Evolutionary conservation across 257 asterid genomes (phyloP).

Genomic region (Solanum okadae): DNA sequence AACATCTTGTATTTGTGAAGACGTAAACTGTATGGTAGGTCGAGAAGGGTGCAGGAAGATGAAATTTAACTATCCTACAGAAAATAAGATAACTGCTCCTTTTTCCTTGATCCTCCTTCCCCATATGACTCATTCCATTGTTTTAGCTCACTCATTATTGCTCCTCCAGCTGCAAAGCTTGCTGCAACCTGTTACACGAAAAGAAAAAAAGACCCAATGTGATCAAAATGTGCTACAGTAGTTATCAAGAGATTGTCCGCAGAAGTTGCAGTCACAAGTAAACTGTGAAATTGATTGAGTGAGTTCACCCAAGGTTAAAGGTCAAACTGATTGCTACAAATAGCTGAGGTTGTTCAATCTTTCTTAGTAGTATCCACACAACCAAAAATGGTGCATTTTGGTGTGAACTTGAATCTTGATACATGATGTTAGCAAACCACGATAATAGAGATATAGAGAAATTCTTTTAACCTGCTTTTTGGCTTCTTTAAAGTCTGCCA

Average conservation of each 20-base stretch:
- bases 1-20: neutral
- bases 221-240: neutral
- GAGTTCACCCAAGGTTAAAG: too few relatives aligned
- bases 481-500: constrained; percentile 72
- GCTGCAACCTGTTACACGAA: constrained; percentile 45
- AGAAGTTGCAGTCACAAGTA: neutral
- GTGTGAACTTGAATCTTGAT: neutral
- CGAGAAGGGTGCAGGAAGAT: neutral
- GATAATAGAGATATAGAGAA: neutral
- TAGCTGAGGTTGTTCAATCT: neutral
- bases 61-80: constrained; percentile 16
- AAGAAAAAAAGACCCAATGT: neutral
- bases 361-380: neutral
- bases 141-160: constrained; percentile 57
- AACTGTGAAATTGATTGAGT: too few relatives aligned
- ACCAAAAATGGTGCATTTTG: neutral
- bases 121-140: constrained; percentile 71
- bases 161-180: constrained; percentile 68
- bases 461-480: constrained; percentile 50
- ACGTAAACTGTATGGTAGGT: neutral
- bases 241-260: too few relatives aligned
- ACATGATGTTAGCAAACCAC: neutral
- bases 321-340: neutral
- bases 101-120: constrained; percentile 83
- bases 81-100: constrained; percentile 72